phyloP scores from a whole-genome alignment of 2,329 filamentous ascomycete species.

The Hymenoscyphus infarciens region DNA sequence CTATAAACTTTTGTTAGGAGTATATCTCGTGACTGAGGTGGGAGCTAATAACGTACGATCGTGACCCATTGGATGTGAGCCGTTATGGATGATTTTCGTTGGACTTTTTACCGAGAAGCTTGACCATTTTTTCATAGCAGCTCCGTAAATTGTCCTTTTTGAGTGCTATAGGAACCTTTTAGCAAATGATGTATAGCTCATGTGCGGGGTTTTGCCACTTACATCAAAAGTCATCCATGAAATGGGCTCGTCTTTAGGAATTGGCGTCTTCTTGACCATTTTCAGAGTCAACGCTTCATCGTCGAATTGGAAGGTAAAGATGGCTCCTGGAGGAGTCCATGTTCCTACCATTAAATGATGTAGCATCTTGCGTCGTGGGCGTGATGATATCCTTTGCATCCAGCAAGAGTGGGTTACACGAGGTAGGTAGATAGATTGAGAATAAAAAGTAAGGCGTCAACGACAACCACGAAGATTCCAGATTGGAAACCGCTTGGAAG shows the following conservation, averaged over 20 bases:
- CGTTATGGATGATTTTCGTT: slow-evolving; percentile 70
- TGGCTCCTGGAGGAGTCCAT: slow-evolving; percentile 85
- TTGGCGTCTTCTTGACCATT: slow-evolving; percentile 75
- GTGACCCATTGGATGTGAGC: slow-evolving; percentile 71
- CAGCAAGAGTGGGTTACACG: slow-evolving; percentile 13
- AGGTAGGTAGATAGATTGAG: slow-evolving; percentile 26
- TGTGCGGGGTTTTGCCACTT: slow-evolving; percentile 36
- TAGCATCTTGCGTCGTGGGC: slow-evolving; percentile 52
- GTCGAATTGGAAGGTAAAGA: slow-evolving; percentile 86
- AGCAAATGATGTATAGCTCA: not conserved
- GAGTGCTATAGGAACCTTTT: slow-evolving; percentile 54
- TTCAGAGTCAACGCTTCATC: slow-evolving; percentile 72
- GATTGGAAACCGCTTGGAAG: too few species aligned
- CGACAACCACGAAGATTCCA: too few species aligned
- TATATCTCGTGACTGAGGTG: slow-evolving; percentile 8
- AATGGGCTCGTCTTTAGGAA: slow-evolving; percentile 79
- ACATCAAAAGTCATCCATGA: slow-evolving; percentile 93
- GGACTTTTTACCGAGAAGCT: slow-evolving; percentile 75
- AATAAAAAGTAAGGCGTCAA: too few species aligned
- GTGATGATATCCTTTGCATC: not conserved
- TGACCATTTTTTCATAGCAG: slow-evolving; percentile 91
- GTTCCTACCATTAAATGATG: slow-evolving; percentile 92
- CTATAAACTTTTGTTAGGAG: slow-evolving; percentile 35
- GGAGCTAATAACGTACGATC: slow-evolving; percentile 54
- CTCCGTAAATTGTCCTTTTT: slow-evolving; percentile 82